Conservation (phyloP, 768 basidiomycete genomes). For the Suillus plorans region DNA sequence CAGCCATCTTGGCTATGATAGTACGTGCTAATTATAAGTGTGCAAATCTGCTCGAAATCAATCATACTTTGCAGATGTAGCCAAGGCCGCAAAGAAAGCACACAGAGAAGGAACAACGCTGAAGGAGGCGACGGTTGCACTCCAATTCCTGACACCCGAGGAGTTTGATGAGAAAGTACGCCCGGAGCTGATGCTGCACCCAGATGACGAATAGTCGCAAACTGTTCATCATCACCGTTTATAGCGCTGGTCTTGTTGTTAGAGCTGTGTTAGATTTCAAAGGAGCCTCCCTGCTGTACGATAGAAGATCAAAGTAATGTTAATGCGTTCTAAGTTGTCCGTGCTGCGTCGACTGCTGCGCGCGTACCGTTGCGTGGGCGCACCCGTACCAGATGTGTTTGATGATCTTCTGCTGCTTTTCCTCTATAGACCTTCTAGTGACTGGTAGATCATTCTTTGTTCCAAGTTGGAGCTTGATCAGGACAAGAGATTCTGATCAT, state of each 20-base stretch:
- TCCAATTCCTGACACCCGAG: constrained; percentile 83
- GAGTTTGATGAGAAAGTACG: constrained; percentile 95
- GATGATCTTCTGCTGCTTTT: background rate
- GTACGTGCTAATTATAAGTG: constrained; percentile 45
- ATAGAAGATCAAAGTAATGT: background rate
- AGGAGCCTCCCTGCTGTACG: background rate
- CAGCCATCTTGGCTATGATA: constrained; percentile 95
- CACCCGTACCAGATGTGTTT: background rate
- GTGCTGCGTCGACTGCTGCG: background rate
- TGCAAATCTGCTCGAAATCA: background rate
- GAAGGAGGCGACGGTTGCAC: constrained; percentile 89
- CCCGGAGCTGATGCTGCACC: constrained; percentile 87
- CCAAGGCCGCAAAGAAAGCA: constrained; percentile 99
- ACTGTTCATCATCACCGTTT: background rate
- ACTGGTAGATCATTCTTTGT: background rate
- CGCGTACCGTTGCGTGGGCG: background rate
- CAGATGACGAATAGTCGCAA: constrained; percentile 45
- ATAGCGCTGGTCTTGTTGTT: too few species aligned
- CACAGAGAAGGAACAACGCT: constrained; percentile 97
- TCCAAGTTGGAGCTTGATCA: background rate
- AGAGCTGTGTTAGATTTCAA: background rate
- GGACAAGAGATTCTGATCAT: background rate
- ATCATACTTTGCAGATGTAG: constrained; percentile 67
- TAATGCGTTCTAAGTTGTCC: background rate
- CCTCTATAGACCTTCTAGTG: too few species aligned